Conservation (phyloP, 2,329 filamentous ascomycete genomes). For the Botrytis deweyae region DNA sequence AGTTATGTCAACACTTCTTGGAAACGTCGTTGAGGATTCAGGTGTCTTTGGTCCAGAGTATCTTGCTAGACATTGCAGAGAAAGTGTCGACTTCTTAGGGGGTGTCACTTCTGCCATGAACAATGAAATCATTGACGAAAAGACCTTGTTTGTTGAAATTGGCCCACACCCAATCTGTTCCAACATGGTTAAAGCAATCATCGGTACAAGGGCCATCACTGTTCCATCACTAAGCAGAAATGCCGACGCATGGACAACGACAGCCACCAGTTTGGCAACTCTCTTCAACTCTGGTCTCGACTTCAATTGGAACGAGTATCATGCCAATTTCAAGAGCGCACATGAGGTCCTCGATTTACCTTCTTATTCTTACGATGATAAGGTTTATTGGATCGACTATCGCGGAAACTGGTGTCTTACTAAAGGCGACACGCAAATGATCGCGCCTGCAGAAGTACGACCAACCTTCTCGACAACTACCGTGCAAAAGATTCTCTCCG, state of each 20-base stretch:
- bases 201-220: conserved; percentile 49
- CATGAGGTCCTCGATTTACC: conserved; percentile 63
- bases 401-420: conserved; percentile 66
- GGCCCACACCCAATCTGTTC: conserved; percentile 69
- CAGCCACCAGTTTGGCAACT: conserved; percentile 55
- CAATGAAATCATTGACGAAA: conserved; percentile 53
- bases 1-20: conserved; percentile 66
- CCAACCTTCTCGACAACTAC: conserved; percentile 46
- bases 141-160: conserved; percentile 67
- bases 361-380: conserved; percentile 65
- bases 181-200: conserved; percentile 59
- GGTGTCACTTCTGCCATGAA: conserved; percentile 49
- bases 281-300: conserved; percentile 61
- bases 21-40: conserved; percentile 56
- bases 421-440: conserved; percentile 62
- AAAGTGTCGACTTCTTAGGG: conserved; percentile 66
- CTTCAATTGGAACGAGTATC: conserved; percentile 69
- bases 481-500: conserved; percentile 46
- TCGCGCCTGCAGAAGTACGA: conserved; percentile 48
- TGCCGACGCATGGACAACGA: conserved; percentile 62
- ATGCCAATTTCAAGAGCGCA: conserved; percentile 56
- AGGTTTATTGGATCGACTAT: conserved; percentile 64
- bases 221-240: conserved; percentile 61
- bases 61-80: conserved; percentile 63
- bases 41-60: conserved; percentile 60